Percentiles rank a stretch among this genome's conserved stretches.
phyloP scores from a whole-genome alignment of 179 eudicot species.

The Drosera spatulata region DNA sequence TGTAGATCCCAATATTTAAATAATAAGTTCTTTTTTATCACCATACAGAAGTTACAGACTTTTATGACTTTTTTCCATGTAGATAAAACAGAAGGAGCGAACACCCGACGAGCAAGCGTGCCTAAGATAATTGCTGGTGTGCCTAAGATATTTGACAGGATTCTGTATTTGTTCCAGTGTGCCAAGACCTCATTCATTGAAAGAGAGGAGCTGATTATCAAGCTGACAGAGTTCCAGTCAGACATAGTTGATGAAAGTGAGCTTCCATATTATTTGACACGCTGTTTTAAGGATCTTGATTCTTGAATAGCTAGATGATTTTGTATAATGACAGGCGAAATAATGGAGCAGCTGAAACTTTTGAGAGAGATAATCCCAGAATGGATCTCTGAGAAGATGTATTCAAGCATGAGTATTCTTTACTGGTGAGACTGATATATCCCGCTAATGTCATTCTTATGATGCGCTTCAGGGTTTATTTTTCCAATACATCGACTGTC shows the following conservation, averaged over 20 bases:
- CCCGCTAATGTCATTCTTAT: background rate
- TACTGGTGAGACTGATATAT: conserved; percentile 15
- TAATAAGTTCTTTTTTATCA: too few relatives aligned
- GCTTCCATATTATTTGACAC: conserved; percentile 3
- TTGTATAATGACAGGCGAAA: conserved; percentile 17
- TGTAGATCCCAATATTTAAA: too few relatives aligned
- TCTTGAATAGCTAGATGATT: too few relatives aligned
- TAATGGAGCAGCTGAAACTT: conserved; percentile 28
- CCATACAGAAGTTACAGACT: background rate
- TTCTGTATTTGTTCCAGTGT: conserved; percentile 52
- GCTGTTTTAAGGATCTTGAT: too few relatives aligned
- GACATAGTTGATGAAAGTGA: conserved; percentile 65
- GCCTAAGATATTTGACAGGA: conserved; percentile 70
- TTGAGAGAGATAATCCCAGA: conserved; percentile 30
- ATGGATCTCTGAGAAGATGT: conserved; percentile 22
- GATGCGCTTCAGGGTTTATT: too few relatives aligned
- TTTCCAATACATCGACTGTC: too few relatives aligned
- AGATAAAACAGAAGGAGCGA: conserved; percentile 66
- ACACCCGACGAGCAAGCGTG: conserved; percentile 23
- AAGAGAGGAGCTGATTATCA: conserved; percentile 59
- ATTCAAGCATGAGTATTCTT: conserved; percentile 20
- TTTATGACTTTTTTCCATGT: conserved; percentile 13
- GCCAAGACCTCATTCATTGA: conserved; percentile 50
- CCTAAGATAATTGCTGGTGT: conserved; percentile 44
- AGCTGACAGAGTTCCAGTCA: conserved; percentile 34